Evolutionary conservation across 2,329 filamentous ascomycete genomes (phyloP), one percentile per base, ranked within the genome.

Genomic region (Coniella lustricola): DNA sequence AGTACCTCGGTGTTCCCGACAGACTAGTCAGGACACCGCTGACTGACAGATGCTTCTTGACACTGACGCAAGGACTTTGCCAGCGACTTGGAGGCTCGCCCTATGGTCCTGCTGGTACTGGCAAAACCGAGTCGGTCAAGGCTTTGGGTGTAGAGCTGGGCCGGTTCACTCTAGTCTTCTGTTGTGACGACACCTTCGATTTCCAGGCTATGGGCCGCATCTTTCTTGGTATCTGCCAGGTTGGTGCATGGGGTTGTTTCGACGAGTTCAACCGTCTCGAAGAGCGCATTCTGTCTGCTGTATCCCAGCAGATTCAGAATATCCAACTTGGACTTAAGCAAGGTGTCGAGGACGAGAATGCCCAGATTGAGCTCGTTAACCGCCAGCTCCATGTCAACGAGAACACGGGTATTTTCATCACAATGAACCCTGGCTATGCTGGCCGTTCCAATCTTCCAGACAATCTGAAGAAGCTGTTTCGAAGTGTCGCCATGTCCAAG

Each of bases 171-270:
- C 80, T 99, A 21, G 94, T 99, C 22, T 98, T 99, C 73, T 98
- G 94, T 67, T 99, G 93, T 72, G 93, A 99, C 63, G 93, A 98
- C 68, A 98, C 93, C 0, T 99, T 99, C 61, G 93, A 99, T 67
- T 98, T 97, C 75, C 93, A 98, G 63, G 93, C 93, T 44, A 98
- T 99, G 93, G 94, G 94, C 13, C 88, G 93, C 58, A 99, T 99
- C 59, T 98, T 99, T 78, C 77, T 98, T 32, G 93, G 93, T 77
- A 95, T 99, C 54, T 98, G 94, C 65, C 93, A 98, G 66, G 93
- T 99, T 41, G 93, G 93, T 65, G 93, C 93, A 4, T 99, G 93
- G 93, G 94, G 94, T 60, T 99, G 93, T 73, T 99, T 99, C 67
- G 93, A 99, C 62, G 93, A 99, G 72, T 99, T 99, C 76, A 99